These are phyloP conservation scores for Pythium apleroticum DNA, from an alignment of 352 stramenopile species.

Conservation along the genomic window DNA sequence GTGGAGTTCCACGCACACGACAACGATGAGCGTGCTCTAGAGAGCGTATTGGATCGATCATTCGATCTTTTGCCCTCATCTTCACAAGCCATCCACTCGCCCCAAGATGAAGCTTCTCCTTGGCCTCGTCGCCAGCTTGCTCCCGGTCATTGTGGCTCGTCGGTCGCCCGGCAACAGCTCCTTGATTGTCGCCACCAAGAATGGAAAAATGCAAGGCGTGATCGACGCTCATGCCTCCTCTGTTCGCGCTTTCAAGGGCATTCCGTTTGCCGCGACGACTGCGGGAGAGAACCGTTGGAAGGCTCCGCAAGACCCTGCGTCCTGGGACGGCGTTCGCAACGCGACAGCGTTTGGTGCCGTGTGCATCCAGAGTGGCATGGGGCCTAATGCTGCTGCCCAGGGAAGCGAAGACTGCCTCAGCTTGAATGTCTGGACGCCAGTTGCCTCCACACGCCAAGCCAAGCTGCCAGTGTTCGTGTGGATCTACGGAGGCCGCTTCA, in stretches of 20 bases:
- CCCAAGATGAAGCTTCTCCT: too few relatives aligned
- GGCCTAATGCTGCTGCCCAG: not conserved
- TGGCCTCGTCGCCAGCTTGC: too few relatives aligned
- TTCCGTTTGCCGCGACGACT: not conserved
- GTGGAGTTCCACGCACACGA: too few relatives aligned
- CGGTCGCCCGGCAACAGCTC: not conserved
- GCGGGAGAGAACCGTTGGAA: not conserved
- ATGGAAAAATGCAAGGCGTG: not conserved
- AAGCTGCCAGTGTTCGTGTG: constrained; percentile 1
- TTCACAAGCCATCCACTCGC: too few relatives aligned
- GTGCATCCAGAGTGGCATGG: not conserved
- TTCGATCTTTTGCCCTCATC: too few relatives aligned
- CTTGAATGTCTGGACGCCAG: not conserved
- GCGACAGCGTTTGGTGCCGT: not conserved
- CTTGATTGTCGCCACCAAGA: not conserved
- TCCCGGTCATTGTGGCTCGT: too few relatives aligned
- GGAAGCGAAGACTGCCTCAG: not conserved
- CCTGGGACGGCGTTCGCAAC: not conserved
- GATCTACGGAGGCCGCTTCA: not conserved
- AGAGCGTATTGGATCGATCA: too few relatives aligned
- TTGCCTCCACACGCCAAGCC: too few relatives aligned
- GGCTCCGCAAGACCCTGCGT: not conserved
- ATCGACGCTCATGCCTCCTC: not conserved
- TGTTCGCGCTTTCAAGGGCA: not conserved
- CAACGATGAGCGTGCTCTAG: too few relatives aligned